Evolutionary conservation across 345 rosid species (phyloP), one percentile per base, ranked within the genome.

Genomic region (Linum lewisii): DNA sequence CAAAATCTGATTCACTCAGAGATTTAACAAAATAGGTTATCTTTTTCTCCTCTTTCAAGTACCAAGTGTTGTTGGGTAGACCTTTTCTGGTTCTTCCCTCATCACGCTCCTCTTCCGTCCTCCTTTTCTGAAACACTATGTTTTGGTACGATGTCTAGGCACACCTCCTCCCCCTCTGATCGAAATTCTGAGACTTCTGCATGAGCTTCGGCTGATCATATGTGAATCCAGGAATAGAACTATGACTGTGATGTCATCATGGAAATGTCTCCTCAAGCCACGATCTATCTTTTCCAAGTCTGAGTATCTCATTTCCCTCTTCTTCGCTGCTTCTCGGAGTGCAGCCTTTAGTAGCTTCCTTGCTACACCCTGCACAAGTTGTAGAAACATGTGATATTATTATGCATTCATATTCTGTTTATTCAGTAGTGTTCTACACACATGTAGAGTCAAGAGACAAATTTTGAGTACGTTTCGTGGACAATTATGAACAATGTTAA

Each of bases 201-300:
- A 47, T 60, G 66, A 73, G 75, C 73, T 53, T 51, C 79, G 83
- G 51, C 79, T 73, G 57, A 81, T 71, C 66, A 77, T 47, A 74
- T 68, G 78, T 5, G 88, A 54, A 61, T 93, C 95, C 1, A 89
- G 84, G 73, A 82, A 90, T 72, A 94, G 76, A 53, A 94, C 92
- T 54, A 87, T 72, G 2, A 94, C 92, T 0, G 95, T 90, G 26
- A 90, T 94, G 59, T 94, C 99, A 14, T 90, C 99, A 19, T 94
- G 99, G 66, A 94, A 94, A 69, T 94, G 99, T 68, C 99, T 82
- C 74, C 99, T 85, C 73, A 90, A 92, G 14, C 99, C 95, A 16
- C 84, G 78, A 47, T 90, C 97, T 23, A 94, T 84, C 83, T 80
- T 94, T 75, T 90, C 83, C 86, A 94, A 73, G 77, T 94, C 99